Base-by-base conservation (phyloP, 2,329 filamentous ascomycete species). In the Ceratocystis albifundus region DNA sequence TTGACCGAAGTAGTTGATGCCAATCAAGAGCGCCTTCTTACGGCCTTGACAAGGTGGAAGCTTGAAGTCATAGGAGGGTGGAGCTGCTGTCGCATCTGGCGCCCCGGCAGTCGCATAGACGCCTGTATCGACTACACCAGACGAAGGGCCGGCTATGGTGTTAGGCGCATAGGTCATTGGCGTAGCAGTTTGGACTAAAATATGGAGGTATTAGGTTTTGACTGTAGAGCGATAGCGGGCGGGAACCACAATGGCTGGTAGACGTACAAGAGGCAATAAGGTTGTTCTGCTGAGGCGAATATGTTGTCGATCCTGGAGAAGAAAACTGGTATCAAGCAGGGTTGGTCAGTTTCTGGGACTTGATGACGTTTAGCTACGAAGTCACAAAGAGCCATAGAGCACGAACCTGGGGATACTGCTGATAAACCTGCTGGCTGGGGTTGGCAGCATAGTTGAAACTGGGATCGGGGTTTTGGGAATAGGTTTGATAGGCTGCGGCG, bases 1-100 rank as follows among this genome's bases (percentile, higher is more conserved):
- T 77, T 96, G 92, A 64, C 88, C 87, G 74, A 96, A 96, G 77
- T 97, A 96, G 77, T 96, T 96, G 80, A 96, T 96, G 66, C 93
- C 93, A 71, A 96, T 93, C 69, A 97, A 77, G 36, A 96, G 79
- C 3, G 92, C 93, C 78, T 96, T 96, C 74, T 92, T 82, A 71
- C 86, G 85, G 59, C 92, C 93, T 4, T 88, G 95, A 75, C 92
- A 96, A 10, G 41, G 28, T n/a, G 62, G 62, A 2, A 62, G 20
- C n/a, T 45, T 46, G 61, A 63, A 32, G 62, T 53, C 46, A 17
- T 32, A 32, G 15, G 62, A 25, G 15, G 45, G 7, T 7, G 4
- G 17, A 70, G 93, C 68, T 82, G 79, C 74, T 91, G 88, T 69
- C 87, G 80, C 65, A 81, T 77, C 30, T 30, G 30, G 17, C 6